Evolutionary conservation across 2,329 filamentous ascomycete genomes (phyloP).

Genomic region (Aspergillus ochraceus): DNA sequence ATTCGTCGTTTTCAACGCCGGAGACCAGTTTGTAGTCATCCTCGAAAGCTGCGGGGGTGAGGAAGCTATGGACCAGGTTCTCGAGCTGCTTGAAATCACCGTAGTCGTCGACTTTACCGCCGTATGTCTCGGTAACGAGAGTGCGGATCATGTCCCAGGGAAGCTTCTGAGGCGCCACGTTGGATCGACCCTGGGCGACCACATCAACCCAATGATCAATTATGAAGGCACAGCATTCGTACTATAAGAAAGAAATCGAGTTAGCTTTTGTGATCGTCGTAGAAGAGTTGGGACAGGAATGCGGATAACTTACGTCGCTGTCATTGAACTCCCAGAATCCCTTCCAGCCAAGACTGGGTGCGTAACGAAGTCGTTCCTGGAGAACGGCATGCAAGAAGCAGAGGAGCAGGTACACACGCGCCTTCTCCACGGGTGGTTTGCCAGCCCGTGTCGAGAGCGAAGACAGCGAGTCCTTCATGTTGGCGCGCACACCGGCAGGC

Average conservation of each 20-base stretch:
- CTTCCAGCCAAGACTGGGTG: conserved; percentile 93
- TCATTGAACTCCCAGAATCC: conserved; percentile 99
- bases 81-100: conserved; percentile 75
- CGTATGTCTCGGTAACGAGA: conserved; percentile 90
- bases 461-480: conserved; percentile 96
- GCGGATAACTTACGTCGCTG: conserved; percentile 76
- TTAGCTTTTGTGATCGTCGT: conserved; percentile 19
- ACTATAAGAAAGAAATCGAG: conserved; percentile 52
- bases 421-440: conserved; percentile 86
- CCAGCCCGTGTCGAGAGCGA: conserved; percentile 73
- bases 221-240: conserved; percentile 95
- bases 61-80: conserved; percentile 70
- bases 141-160: conserved; percentile 96
- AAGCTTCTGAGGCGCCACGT: conserved; percentile 88
- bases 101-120: conserved; percentile 94
- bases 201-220: conserved; percentile 92
- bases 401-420: conserved; percentile 83
- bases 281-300: not conserved
- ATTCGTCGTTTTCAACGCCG: conserved; percentile 57
- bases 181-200: conserved; percentile 80
- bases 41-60: conserved; percentile 89
- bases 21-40: conserved; percentile 87
- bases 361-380: conserved; percentile 91
- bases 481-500: conserved; percentile 90
- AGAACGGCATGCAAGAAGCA: conserved; percentile 95